Base-by-base conservation (phyloP, 164 flowering plant species). In the Kingdonia uniflora region DNA sequence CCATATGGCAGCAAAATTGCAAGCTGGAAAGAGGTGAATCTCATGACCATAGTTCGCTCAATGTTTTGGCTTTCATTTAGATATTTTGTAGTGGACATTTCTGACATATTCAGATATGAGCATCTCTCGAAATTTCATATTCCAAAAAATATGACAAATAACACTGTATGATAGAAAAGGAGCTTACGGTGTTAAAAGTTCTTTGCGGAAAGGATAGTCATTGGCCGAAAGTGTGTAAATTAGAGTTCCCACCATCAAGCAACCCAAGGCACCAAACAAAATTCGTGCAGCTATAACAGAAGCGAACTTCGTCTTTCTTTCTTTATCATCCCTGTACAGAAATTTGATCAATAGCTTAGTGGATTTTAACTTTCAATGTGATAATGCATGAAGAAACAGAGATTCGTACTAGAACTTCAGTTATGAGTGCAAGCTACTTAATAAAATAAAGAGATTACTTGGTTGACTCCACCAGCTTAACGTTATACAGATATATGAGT, bases 141-240 rank as follows among this genome's bases (percentile, higher is more conserved):
- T 3, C 35, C 4, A 8, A 8, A 8, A 29, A 29, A 29, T 29
- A 46, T 19, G 22, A 5, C 35, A 39, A 56, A 46, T 19, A 33
- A 17, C 23, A 16, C 50, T 14, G 1, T 14, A 41, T n/a, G 43
- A 43, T 11, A 52, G 25, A 42, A 41, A 12, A 42, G 57, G 52
- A 58, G 54, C 85, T 80, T 73, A 88, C 97, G 91, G 87, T 52
- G 84, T 76, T 2, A 83, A 52, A 52, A 80, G 76, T 64, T 84
- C 95, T 54, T n/a, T 68, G 38, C 76, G 80, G 54, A 86, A 90
- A 55, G 95, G 95, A 22, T 78, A 67, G 50, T 90, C 95, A 80
- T 79, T 83, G 41, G 81, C 79, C 23, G 67, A n/a, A 48, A 79
- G 37, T 26, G 88, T 84, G 68, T 79, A 84, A 51, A 76, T 11